phyloP scores from a whole-genome alignment of 1,139 yeast genomes.

The Hansenula lynferdii region DNA sequence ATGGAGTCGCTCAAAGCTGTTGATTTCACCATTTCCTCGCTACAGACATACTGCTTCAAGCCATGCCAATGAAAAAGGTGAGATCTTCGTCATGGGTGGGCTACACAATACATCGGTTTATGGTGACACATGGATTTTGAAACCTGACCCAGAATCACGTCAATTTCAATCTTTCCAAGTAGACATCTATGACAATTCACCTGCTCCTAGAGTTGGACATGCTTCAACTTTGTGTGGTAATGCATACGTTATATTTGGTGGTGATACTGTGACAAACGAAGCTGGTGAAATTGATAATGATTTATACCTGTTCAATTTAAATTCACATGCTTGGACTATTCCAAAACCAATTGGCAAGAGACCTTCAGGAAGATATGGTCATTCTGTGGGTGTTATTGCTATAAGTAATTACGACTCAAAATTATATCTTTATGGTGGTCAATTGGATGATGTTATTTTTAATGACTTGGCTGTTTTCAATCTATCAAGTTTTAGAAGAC shows the following conservation, averaged over 20 bases:
- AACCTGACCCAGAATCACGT: constrained; percentile 36
- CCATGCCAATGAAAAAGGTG: constrained; percentile 73
- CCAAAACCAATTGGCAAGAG: constrained; percentile 78
- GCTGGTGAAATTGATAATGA: constrained; percentile 84
- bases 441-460: constrained; percentile 81
- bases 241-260: constrained; percentile 94
- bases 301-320: constrained; percentile 83
- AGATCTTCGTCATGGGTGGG: constrained; percentile 91
- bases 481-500: constrained; percentile 79
- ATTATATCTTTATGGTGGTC: constrained; percentile 92
- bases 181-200: constrained; percentile 65
- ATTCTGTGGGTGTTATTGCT: constrained; percentile 60
- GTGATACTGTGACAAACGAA: constrained; percentile 82
- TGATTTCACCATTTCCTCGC: constrained; percentile 87
- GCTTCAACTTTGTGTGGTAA: constrained; percentile 90
- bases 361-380: constrained; percentile 95
- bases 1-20: constrained; percentile 70
- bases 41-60: constrained; percentile 89
- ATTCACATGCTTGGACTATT: constrained; percentile 85
- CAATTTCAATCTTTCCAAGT: constrained; percentile 37
- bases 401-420: constrained; percentile 64
- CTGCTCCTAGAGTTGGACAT: constrained; percentile 97
- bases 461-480: constrained; percentile 86
- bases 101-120: constrained; percentile 87
- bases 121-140: constrained; percentile 88